Conservation (phyloP, 2,329 filamentous ascomycete species). For the Penicillium sclerotiorum region DNA sequence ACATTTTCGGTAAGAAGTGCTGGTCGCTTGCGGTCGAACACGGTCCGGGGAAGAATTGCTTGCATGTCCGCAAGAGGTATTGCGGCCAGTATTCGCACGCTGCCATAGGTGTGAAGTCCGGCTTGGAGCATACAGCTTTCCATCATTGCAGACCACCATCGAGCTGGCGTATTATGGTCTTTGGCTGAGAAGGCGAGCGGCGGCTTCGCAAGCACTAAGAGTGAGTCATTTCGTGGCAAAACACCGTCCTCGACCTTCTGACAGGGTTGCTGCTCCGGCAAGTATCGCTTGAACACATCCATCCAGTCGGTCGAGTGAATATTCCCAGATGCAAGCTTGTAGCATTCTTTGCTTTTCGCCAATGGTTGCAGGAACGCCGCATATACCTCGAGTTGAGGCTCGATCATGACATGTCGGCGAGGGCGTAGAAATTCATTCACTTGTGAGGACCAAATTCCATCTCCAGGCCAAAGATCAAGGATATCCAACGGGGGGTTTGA, state of each 20-base stretch:
- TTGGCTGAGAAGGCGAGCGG: constrained; percentile 55
- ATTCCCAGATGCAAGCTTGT: constrained; percentile 55
- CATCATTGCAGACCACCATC: constrained; percentile 60
- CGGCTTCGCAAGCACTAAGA: constrained; percentile 74
- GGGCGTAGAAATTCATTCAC: constrained; percentile 76
- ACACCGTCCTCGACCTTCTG: constrained; percentile 39
- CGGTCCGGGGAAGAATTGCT: constrained; percentile 61
- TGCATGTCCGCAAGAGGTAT: constrained; percentile 62
- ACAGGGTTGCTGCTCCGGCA: constrained; percentile 54
- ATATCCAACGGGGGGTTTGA: constrained; percentile 79
- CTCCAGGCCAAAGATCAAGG: constrained; percentile 82
- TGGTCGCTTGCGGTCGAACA: constrained; percentile 59
- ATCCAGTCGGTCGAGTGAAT: constrained; percentile 61
- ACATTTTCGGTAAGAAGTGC: constrained; percentile 63
- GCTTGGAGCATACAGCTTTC: constrained; percentile 58
- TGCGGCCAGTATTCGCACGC: constrained; percentile 79
- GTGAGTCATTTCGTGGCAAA: constrained; percentile 65
- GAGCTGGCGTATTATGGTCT: constrained; percentile 55
- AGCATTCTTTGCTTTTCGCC: constrained; percentile 50
- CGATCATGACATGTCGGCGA: constrained; percentile 79
- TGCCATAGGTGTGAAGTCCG: constrained; percentile 74
- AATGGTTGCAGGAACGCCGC: constrained; percentile 63
- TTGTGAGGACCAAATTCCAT: constrained; percentile 75
- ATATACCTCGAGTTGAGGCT: constrained; percentile 66
- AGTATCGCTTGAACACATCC: constrained; percentile 41